Base-by-base conservation (phyloP, 1,284 basidiomycete genomes). In the Anthracocystis walkeri region DNA sequence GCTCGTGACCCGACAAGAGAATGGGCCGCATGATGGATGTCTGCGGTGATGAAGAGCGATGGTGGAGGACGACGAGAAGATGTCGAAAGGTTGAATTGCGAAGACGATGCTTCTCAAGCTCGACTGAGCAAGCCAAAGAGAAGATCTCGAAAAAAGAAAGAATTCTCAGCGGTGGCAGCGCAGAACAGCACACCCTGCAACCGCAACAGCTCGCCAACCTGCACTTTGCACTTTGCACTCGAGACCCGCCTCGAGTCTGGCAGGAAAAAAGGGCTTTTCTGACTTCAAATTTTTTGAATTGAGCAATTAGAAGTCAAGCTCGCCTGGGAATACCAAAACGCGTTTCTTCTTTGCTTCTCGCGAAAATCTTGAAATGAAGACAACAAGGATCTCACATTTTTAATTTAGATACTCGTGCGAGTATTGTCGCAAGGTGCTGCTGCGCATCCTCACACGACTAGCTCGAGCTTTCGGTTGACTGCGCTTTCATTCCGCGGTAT, bases 1-100 rank as follows among this genome's bases (percentile, higher is more conserved):
- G 94, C 89, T 98, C 95, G 88, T 99, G 96, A 78, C 96, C 95
- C 92, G 86, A 81, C 46, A 85, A 82, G 42, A 86, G 79, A 23
- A 69, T 69, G 40, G 66, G 66, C 66, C 66, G 60, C 42, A 56
- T 58, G 56, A 31, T 58, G 18, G 41, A 29, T 29, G 48, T 48
- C 27, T 52, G 64, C 58, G 64, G 58, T 59, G 52, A 14, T 25
- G 7, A 18, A n/a, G 52, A 25, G 29, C 38, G 35, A 38, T 66
- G 64, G 58, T 66, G 42, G 53, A 56, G 58, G 31, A 56, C 20
- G 48, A 41, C 51, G 27, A 31, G 55, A 58, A 41, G 50, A 27
- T 40, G 42, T 42, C 18, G n/a, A n/a, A 10, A 45, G 6, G n/a
- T 11, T 14, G 49, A 38, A 52, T 52, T 38, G 53, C 51, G 48